phyloP scores from a whole-genome alignment of 2,329 filamentous ascomycete genomes.

The Fusarium equiseti region DNA sequence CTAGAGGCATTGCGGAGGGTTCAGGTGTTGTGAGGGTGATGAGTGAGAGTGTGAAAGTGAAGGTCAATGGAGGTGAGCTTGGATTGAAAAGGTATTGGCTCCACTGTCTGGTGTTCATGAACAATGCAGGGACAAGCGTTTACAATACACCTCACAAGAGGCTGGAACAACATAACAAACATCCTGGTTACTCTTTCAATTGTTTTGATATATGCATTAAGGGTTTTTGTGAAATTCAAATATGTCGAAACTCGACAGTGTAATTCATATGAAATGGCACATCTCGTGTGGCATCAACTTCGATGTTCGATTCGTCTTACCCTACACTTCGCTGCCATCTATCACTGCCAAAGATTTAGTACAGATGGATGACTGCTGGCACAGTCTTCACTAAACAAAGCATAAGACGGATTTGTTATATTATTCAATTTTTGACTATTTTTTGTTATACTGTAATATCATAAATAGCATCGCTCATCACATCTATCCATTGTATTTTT shows the following conservation, averaged over 20 bases:
- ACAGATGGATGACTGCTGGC: not conserved
- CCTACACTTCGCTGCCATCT: not conserved
- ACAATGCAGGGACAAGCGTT: not conserved
- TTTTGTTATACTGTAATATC: constrained; percentile 5
- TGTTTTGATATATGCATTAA: accelerated
- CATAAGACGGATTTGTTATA: accelerated
- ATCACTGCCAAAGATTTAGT: not conserved
- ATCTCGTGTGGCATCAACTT: not conserved
- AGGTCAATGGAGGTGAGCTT: constrained; percentile 17
- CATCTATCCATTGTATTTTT: constrained; percentile 26
- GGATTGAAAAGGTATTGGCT: constrained; percentile 32
- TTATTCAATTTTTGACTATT: constrained; percentile 4
- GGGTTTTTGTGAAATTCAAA: not conserved
- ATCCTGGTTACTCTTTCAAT: accelerated
- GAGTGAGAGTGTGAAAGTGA: not conserved
- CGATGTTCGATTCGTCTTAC: not conserved
- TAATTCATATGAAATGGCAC: not conserved
- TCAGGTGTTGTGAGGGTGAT: not conserved
- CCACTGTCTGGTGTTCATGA: constrained; percentile 27
- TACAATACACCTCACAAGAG: not conserved
- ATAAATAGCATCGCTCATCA: not conserved
- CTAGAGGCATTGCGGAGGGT: constrained; percentile 66
- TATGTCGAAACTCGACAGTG: not conserved
- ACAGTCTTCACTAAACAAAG: not conserved
- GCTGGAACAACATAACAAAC: not conserved